Conservation (phyloP, 2,329 filamentous ascomycete genomes). For the Pseudocercospora fijiensis region DNA sequence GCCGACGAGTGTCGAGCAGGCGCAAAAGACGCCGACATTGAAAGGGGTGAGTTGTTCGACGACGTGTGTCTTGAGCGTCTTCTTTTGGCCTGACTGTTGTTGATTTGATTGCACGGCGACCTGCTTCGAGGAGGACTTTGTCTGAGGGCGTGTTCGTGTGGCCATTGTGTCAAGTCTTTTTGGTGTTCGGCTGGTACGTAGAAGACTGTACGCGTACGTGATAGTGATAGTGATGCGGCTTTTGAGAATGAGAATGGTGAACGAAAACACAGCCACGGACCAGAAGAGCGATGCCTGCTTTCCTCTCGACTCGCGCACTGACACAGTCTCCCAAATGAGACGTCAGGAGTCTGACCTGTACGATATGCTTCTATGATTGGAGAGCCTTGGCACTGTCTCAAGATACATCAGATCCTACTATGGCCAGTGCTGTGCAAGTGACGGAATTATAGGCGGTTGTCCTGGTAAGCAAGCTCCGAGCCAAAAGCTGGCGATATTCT, state of each 20-base stretch:
- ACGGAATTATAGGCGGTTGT: not conserved
- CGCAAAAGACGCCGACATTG: conserved; percentile 7
- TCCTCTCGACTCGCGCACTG: not conserved
- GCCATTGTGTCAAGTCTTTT: not conserved
- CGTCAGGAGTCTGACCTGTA: not conserved
- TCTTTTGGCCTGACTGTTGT: conserved; percentile 3
- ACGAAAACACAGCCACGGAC: conserved; percentile 1
- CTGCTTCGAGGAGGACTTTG: conserved; percentile 1
- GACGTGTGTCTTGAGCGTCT: not conserved
- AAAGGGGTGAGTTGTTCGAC: not conserved
- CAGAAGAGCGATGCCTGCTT: not conserved
- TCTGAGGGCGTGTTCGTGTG: not conserved
- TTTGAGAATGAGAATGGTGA: not conserved
- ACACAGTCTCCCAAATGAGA: not conserved
- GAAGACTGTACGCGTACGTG: not conserved
- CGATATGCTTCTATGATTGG: not conserved
- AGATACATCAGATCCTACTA: not conserved
- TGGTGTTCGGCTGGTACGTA: not conserved
- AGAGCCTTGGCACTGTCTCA: not conserved
- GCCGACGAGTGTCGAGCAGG: conserved; percentile 4
- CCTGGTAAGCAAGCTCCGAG: not conserved
- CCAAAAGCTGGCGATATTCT: not conserved
- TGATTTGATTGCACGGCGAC: not conserved
- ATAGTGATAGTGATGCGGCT: conserved; percentile 1
- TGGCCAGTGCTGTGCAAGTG: not conserved